Evolutionary conservation across 768 basidiomycete species (phyloP).

Genomic region (Omphalotus guepiniiformis): DNA sequence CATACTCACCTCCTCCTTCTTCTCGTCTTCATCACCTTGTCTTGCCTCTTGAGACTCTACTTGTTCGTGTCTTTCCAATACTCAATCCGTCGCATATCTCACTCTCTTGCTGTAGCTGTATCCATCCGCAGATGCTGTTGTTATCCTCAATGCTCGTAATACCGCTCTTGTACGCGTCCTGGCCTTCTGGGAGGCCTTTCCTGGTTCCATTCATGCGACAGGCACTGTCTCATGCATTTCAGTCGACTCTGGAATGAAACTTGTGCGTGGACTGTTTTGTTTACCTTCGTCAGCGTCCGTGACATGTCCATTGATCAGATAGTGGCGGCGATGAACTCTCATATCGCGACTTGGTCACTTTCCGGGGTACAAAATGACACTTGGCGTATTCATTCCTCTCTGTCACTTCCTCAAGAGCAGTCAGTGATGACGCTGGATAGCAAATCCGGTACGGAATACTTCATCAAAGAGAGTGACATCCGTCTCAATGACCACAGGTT

Average conservation of each 20-base stretch:
- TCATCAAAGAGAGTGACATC: not conserved
- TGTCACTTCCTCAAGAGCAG: conserved; percentile 55
- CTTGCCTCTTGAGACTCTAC: conserved; percentile 49
- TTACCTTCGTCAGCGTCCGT: conserved; percentile 7
- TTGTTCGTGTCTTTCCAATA: conserved; percentile 41
- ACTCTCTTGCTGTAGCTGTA: conserved; percentile 48
- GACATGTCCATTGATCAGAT: conserved; percentile 43
- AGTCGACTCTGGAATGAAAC: conserved; percentile 76
- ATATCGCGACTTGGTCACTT: conserved; percentile 76
- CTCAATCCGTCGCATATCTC: conserved; percentile 12
- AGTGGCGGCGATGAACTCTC: conserved; percentile 62
- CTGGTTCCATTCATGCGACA: conserved; percentile 41
- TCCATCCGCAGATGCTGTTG: conserved; percentile 63
- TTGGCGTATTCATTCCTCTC: conserved; percentile 82
- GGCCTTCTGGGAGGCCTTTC: conserved; percentile 79
- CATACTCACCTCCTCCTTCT: conserved; percentile 49
- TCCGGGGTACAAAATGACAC: conserved; percentile 56
- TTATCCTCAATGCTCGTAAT: conserved; percentile 67
- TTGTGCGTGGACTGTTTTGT: conserved; percentile 47
- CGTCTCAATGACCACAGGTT: conserved; percentile 46
- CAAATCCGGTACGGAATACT: conserved; percentile 54
- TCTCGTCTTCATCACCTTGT: conserved; percentile 53
- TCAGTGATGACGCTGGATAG: conserved; percentile 63
- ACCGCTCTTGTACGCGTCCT: conserved; percentile 66
- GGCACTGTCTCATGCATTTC: conserved; percentile 56